phyloP scores from a whole-genome alignment of 163 green algal genomes.

The Scenedesmus sp. region DNA sequence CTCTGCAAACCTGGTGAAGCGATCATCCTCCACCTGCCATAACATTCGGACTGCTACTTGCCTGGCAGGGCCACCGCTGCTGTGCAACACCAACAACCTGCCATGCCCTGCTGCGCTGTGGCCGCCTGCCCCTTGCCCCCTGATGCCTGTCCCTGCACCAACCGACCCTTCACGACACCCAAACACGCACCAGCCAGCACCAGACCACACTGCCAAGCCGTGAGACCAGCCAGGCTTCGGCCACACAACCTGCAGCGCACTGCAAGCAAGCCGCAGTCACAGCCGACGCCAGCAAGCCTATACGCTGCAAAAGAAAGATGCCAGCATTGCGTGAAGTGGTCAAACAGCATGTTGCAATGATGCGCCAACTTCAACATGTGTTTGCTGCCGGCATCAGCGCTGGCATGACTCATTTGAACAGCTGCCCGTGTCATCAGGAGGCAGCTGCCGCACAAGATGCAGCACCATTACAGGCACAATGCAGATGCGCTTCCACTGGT shows the following conservation, averaged over 20 bases:
- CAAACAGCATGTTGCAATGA: not conserved
- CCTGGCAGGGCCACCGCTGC: not conserved
- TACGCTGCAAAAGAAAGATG: not conserved
- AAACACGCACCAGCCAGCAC: not conserved
- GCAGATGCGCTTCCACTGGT: not conserved
- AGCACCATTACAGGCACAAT: not conserved
- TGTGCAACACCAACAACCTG: not conserved
- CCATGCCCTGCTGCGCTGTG: not conserved
- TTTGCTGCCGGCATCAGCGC: not conserved
- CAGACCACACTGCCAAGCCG: not conserved
- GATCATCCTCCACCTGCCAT: not conserved
- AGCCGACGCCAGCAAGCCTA: not conserved
- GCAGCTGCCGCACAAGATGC: not conserved
- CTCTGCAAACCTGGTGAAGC: not conserved
- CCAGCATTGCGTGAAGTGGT: not conserved
- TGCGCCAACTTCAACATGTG: not conserved
- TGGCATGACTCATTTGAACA: not conserved
- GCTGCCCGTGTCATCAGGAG: not conserved
- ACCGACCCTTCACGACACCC: not conserved
- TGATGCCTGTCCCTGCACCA: not conserved
- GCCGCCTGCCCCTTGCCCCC: not conserved
- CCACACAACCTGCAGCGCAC: not conserved
- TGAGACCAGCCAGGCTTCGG: not conserved
- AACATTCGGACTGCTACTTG: not conserved
- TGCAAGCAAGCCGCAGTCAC: not conserved